A percentile compares a stretch with the other conserved stretches of the same genome.
Conservation (phyloP, 495 filamentous ascomycete species). For the Ascodesmis nigricans region DNA sequence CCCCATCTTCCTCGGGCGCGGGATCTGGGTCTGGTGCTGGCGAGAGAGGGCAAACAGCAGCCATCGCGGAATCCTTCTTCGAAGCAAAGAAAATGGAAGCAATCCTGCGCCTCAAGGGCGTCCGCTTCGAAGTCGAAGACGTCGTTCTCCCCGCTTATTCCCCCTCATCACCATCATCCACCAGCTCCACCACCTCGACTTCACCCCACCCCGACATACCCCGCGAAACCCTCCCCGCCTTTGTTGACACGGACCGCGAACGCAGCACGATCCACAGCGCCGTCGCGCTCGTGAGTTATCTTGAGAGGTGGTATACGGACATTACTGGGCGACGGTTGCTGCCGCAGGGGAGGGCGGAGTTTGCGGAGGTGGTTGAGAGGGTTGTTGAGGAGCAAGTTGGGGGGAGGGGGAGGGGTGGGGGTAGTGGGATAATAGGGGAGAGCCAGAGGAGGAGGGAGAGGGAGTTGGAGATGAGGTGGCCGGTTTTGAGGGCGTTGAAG, state of each 20-base stretch:
- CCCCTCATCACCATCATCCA: no score
- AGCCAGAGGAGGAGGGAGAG: no score
- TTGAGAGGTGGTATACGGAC: constrained; percentile 24
- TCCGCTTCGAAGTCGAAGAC: constrained; percentile 8
- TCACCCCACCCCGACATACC: no score
- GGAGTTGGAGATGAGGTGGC: no score
- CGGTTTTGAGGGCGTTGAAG: no score
- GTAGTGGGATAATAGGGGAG: no score
- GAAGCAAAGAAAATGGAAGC: constrained; percentile 3
- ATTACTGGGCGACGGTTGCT: not conserved
- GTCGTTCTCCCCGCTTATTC: constrained; percentile 3
- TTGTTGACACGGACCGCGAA: constrained; percentile 18
- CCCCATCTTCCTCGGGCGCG: no score
- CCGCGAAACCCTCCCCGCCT: constrained; percentile 11
- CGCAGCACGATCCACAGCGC: constrained; percentile 16
- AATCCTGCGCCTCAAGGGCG: no score
- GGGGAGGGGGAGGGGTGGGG: not conserved
- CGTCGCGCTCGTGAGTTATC: constrained; percentile 25
- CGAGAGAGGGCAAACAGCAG: constrained; percentile 4
- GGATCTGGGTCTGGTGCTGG: not conserved
- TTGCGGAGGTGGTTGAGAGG: not conserved
- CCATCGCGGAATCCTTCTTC: constrained; percentile 13
- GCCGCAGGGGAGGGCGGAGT: constrained; percentile 3
- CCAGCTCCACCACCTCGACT: no score
- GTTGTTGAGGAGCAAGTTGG: not conserved